Evolutionary conservation across 176 grass and related monocot genomes (phyloP).

Genomic region (Oropetium thomaeum): DNA sequence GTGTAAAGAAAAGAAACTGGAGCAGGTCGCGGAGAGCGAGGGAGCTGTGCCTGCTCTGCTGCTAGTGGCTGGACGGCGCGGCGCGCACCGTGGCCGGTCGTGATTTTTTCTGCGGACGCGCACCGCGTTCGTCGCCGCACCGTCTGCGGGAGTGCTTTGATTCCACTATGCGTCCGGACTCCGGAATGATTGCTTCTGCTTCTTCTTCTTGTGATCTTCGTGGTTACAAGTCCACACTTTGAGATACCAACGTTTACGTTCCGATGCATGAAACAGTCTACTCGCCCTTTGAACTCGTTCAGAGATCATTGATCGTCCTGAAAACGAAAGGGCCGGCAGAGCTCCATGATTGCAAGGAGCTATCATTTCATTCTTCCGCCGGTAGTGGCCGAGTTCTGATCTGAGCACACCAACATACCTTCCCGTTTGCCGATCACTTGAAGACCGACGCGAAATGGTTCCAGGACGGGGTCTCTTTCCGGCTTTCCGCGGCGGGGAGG

Average conservation of each 20-base stretch:
- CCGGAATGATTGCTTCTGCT: no score
- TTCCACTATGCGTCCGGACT: no score
- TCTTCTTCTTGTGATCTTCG: not conserved
- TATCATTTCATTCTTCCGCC: not conserved
- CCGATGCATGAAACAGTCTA: no score
- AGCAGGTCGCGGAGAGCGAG: not conserved
- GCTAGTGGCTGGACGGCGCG: not conserved
- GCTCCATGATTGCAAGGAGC: not conserved
- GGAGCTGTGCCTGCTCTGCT: no score
- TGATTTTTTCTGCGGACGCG: not conserved
- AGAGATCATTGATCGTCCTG: not conserved
- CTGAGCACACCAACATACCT: no score
- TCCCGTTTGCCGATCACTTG: no score
- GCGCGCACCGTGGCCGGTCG: not conserved
- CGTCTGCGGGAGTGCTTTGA: not conserved
- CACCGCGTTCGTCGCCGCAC: slow-evolving; percentile 25
- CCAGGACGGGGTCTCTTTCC: no score
- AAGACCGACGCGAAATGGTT: not conserved
- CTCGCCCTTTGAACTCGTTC: not conserved
- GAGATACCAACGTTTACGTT: no score
- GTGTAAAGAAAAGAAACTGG: not conserved
- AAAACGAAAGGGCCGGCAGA: slow-evolving; percentile 18
- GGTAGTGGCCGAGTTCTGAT: no score
- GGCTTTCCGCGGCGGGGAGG: not conserved
- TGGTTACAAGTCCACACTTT: no score